Evolutionary conservation across 331 rosid genomes (phyloP).

Genomic region (Rosa hybrid): DNA sequence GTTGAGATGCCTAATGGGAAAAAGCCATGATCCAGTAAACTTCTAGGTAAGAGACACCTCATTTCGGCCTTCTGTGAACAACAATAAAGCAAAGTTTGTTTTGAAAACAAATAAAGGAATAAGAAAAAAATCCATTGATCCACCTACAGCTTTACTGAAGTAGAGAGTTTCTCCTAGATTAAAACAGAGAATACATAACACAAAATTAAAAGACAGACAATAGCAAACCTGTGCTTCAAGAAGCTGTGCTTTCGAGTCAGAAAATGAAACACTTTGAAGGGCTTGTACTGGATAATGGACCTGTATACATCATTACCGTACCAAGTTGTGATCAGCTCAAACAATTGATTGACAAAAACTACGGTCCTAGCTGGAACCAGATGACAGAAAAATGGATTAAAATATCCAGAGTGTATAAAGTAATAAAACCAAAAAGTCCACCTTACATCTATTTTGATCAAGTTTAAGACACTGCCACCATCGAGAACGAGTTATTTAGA

Average conservation of each 20-base stretch:
- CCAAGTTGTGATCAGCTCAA: slow-evolving; percentile 13
- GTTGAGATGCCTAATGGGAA: slow-evolving; percentile 45
- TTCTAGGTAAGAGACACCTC: slow-evolving; percentile 85
- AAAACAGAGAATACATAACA: neutral
- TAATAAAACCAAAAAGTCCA: neutral
- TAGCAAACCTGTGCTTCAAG: slow-evolving; percentile 81
- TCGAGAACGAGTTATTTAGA: neutral
- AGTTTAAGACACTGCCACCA: neutral
- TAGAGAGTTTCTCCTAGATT: neutral
- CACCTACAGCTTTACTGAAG: neutral
- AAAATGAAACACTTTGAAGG: slow-evolving; percentile 51
- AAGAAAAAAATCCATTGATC: neutral
- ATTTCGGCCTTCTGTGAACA: slow-evolving; percentile 81
- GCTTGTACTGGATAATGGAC: slow-evolving; percentile 92
- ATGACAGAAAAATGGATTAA: neutral
- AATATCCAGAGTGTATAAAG: neutral
- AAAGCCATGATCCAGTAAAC: slow-evolving; percentile 72
- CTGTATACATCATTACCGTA: slow-evolving; percentile 41
- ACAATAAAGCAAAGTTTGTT: neutral
- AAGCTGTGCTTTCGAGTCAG: slow-evolving; percentile 75
- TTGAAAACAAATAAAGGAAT: neutral
- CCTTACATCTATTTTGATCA: neutral
- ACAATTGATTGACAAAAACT: slow-evolving; percentile 4
- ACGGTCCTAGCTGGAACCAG: slow-evolving; percentile 1
- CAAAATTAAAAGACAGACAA: slow-evolving; percentile 17